Evolutionary conservation across 1,139 yeast genomes (phyloP).

Genomic region (Yamadazyma membranifaciens): DNA sequence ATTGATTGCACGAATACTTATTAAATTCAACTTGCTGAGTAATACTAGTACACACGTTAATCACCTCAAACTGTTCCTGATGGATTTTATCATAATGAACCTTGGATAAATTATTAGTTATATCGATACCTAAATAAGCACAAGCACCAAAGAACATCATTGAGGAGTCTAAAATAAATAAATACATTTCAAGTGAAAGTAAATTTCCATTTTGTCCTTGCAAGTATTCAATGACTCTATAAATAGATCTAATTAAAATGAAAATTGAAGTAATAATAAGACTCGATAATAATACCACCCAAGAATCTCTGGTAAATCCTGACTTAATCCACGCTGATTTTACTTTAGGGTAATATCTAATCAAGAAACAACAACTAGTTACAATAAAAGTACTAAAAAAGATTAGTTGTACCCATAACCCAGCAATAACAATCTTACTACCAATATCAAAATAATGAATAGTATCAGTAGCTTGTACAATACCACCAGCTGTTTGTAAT

Average conservation of each 20-base stretch:
- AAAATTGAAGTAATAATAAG: conserved; percentile 27
- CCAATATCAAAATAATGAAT: conserved; percentile 15
- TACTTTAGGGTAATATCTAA: conserved; percentile 10
- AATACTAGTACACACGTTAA: no score
- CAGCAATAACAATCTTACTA: conserved; percentile 23
- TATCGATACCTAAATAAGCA: neutral
- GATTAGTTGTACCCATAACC: conserved; percentile 32
- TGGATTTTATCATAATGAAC: neutral
- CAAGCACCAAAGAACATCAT: conserved; percentile 39
- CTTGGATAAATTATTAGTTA: neutral
- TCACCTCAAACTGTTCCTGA: no score
- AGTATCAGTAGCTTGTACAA: conserved; percentile 24
- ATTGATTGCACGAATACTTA: no score
- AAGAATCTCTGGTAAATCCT: conserved; percentile 18
- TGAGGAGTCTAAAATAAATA: conserved; percentile 73
- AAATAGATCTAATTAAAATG: conserved; percentile 68
- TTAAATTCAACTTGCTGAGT: no score
- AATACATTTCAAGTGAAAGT: conserved; percentile 64
- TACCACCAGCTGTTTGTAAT: conserved; percentile 45
- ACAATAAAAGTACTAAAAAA: no score
- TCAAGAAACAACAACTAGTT: no score
- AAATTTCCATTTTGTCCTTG: conserved; percentile 74
- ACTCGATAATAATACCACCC: conserved; percentile 14
- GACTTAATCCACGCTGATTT: conserved; percentile 12
- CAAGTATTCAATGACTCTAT: conserved; percentile 72